These are phyloP conservation scores for Pleurostoma richardsiae DNA, from an alignment of 2,329 filamentous ascomycete species.

Conservation along the genomic window DNA sequence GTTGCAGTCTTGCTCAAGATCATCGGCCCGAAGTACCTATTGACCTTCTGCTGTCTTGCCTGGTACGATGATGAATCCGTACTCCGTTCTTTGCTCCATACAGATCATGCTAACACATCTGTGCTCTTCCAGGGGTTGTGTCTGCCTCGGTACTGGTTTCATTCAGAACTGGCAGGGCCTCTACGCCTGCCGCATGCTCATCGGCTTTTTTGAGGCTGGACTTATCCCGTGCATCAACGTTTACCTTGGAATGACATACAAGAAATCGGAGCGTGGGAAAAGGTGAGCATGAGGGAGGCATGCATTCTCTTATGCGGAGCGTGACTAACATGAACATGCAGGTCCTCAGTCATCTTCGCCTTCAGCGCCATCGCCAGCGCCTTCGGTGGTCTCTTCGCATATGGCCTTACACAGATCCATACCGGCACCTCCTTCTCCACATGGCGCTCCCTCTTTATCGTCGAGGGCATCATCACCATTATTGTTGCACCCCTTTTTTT, in stretches of 20 bases:
- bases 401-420: conserved; percentile 28
- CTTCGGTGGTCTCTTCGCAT: conserved; percentile 37
- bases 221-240: conserved; percentile 34
- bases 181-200: conserved; percentile 12
- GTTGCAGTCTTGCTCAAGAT: conserved; percentile 24
- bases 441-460: conserved; percentile 34
- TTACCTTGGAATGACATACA: conserved; percentile 29
- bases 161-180: conserved; percentile 20
- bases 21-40: conserved; percentile 24
- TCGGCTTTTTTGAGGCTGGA: conserved; percentile 22
- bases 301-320: conserved; percentile 15
- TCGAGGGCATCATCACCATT: conserved; percentile 33
- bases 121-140: background rate
- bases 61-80: conserved; percentile 13
- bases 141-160: conserved; percentile 22
- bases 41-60: conserved; percentile 15
- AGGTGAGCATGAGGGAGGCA: conserved; percentile 22
- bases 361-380: conserved; percentile 32
- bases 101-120: too few relatives aligned
- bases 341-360: conserved; percentile 31
- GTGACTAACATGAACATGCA: background rate
- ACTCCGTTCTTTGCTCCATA: too few relatives aligned
- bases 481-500: conserved; percentile 22
- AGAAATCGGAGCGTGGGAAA: conserved; percentile 13
- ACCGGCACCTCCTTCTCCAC: conserved; percentile 23